Base-by-base conservation (phyloP, 108 stramenopile species). In the Aurantiochytrium sp. region DNA sequence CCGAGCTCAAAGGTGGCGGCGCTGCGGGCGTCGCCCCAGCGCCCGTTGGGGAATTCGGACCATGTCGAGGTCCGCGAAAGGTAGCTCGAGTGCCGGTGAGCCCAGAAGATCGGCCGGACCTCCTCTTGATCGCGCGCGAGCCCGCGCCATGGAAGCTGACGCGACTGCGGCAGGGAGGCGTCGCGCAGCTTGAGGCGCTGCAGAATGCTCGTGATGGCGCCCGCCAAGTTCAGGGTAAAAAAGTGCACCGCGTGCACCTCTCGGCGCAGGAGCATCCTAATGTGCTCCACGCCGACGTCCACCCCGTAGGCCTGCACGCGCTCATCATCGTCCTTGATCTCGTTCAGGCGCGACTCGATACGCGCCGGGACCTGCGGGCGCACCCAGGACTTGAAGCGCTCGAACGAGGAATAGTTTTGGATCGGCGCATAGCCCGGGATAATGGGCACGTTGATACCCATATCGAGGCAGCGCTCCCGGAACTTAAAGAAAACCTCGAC, bases 341-440 rank as follows among this genome's bases (percentile, higher is more conserved):
- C 55, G 85, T 91, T 87, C 53, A 97, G 89, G 59, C 91, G 89
- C 30, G 95, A 89, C 55, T 90, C 24, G 12, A 98, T 89, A 12
- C 87, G 54, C 15, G 81, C 17, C 27, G 97, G 97, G 21, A 97
- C 96, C 54, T 90, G 87, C 65, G 96, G 94, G 10, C 88, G 90
- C 87, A 95, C 96, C 89, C 94, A 97, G 10, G 89, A 37, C 32
- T 95, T 96, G 94, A 97, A 96, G 41, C 93, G 90, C 48, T 91
- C 54, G 85, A 97, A 96, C 59, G 92, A 94, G 6, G 92, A 89
- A 86, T 93, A 96, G 50, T 91, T 94, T 91, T 98, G 98, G 68
- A 98, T 97, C 34, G 98, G 96, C 96, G 97, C 96, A 65, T 96
- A 95, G 22, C 97, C 97, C 4, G 97, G 96, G 52, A 98, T 93